These are phyloP conservation scores for Furcasterigmium sp. DNA, from an alignment of 2,329 filamentous ascomycete genomes.

Conservation along the genomic window DNA sequence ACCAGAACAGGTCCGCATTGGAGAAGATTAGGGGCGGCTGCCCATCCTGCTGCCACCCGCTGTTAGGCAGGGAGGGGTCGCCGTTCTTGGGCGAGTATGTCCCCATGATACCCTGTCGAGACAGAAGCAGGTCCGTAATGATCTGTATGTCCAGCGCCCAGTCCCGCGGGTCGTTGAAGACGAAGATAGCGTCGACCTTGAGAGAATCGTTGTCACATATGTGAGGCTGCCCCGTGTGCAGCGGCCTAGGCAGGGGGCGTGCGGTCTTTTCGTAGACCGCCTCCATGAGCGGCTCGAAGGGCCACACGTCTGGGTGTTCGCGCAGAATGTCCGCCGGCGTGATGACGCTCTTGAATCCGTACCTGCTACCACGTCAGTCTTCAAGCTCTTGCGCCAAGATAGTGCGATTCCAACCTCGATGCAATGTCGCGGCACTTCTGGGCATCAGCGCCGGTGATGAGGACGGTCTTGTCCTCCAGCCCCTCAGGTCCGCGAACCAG, in stretches of 20 bases:
- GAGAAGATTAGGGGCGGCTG: constrained; percentile 83
- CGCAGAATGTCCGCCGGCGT: constrained; percentile 80
- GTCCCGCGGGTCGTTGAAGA: constrained; percentile 94
- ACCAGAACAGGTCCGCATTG: constrained; percentile 89
- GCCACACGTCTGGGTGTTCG: constrained; percentile 72
- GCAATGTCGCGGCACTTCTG: constrained; percentile 68
- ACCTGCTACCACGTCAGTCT: constrained; percentile 26
- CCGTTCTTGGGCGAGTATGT: constrained; percentile 74
- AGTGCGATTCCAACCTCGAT: constrained; percentile 41
- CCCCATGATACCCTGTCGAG: constrained; percentile 71
- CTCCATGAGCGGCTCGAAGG: constrained; percentile 66
- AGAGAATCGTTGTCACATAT: constrained; percentile 40
- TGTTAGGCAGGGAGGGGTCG: constrained; percentile 56
- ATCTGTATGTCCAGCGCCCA: constrained; percentile 89
- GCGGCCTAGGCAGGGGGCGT: constrained; percentile 49
- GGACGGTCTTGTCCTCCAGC: constrained; percentile 60
- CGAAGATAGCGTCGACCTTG: constrained; percentile 84
- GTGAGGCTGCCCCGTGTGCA: constrained; percentile 29
- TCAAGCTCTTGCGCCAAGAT: constrained; percentile 18
- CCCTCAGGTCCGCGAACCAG: constrained; percentile 52
- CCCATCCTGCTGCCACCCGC: constrained; percentile 75
- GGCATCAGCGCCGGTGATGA: constrained; percentile 68
- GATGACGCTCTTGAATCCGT: constrained; percentile 77
- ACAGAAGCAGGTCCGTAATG: constrained; percentile 78
- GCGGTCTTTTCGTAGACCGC: constrained; percentile 55